phyloP scores from a whole-genome alignment of 2,329 filamentous ascomycete species.

The Helotiales sp. region DNA sequence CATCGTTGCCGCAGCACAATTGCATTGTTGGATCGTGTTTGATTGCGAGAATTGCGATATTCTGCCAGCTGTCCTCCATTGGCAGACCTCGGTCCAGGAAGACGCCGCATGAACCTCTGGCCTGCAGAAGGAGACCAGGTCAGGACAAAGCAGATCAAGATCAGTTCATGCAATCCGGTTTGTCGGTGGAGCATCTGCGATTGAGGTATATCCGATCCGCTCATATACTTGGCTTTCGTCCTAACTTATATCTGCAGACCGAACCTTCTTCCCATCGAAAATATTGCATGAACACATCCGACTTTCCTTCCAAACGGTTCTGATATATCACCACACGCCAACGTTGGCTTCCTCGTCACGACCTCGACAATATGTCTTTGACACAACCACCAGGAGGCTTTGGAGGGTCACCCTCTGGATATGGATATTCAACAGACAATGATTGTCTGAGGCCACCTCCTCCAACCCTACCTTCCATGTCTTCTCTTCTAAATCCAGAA shows the following conservation, averaged over 20 bases:
- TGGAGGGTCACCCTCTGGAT: neutral
- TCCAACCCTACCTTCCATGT: conserved; percentile 33
- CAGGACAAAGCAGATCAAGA: conserved; percentile 2
- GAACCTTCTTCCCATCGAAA: neutral
- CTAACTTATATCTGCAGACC: neutral
- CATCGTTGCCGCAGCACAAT: neutral
- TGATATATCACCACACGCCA: neutral
- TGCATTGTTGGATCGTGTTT: neutral
- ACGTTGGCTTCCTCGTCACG: neutral
- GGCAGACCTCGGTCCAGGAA: neutral
- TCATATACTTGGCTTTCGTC: neutral
- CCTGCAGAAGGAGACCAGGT: neutral
- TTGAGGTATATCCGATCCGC: conserved; percentile 9
- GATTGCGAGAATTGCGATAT: neutral
- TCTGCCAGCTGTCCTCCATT: neutral
- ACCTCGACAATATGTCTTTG: conserved; percentile 13
- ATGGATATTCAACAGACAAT: conserved; percentile 9
- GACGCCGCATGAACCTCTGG: neutral
- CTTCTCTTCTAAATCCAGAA: conserved; percentile 31
- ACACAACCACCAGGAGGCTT: conserved; percentile 4
- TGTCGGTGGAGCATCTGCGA: neutral
- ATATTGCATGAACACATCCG: neutral
- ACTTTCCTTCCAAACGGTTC: neutral
- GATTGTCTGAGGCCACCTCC: conserved; percentile 17
- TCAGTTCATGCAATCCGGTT: neutral